Evolutionary conservation across 1,139 yeast genomes (phyloP).

Genomic region (Kluyveromyces marxianus): DNA sequence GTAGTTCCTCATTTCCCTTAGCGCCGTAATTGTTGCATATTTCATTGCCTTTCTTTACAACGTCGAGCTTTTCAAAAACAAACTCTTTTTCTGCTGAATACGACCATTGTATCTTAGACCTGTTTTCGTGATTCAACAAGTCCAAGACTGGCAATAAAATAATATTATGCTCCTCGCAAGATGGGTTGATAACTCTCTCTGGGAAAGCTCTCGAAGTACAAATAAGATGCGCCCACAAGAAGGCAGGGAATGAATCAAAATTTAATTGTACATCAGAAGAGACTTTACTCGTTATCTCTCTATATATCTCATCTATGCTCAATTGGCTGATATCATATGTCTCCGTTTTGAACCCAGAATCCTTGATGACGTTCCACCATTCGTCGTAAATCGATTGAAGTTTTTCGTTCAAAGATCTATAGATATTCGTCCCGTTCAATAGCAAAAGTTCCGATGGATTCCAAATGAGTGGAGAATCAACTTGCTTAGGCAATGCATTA

Average conservation of each 20-base stretch:
- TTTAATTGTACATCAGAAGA: background rate
- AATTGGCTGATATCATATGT: background rate
- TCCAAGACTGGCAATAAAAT: slow-evolving; percentile 76
- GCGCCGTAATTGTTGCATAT: slow-evolving; percentile 78
- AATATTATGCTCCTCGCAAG: slow-evolving; percentile 34
- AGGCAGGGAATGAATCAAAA: slow-evolving; percentile 64
- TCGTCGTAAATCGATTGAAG: slow-evolving; percentile 29
- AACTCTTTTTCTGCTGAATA: slow-evolving; percentile 20
- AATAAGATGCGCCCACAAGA: slow-evolving; percentile 67
- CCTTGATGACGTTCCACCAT: slow-evolving; percentile 21
- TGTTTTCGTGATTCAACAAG: slow-evolving; percentile 61
- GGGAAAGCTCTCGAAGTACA: slow-evolving; percentile 80
- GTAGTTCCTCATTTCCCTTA: slow-evolving; percentile 70
- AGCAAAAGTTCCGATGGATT: slow-evolving; percentile 41
- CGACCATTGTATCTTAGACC: slow-evolving; percentile 59
- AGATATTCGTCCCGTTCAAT: slow-evolving; percentile 55
- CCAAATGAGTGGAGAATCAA: slow-evolving; percentile 64
- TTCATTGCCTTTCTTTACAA: slow-evolving; percentile 37
- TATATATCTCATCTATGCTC: slow-evolving; percentile 12
- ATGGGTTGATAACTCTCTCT: slow-evolving; percentile 36
- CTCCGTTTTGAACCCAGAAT: background rate
- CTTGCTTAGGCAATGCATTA: slow-evolving; percentile 46
- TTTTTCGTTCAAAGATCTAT: slow-evolving; percentile 30
- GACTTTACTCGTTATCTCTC: slow-evolving; percentile 8
- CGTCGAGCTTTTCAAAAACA: slow-evolving; percentile 18